A percentile compares a stretch with the other conserved stretches of the same genome.
These are phyloP conservation scores for Theobroma grandiflorum DNA, from an alignment of 441 rosid species.

Conservation along the genomic window DNA sequence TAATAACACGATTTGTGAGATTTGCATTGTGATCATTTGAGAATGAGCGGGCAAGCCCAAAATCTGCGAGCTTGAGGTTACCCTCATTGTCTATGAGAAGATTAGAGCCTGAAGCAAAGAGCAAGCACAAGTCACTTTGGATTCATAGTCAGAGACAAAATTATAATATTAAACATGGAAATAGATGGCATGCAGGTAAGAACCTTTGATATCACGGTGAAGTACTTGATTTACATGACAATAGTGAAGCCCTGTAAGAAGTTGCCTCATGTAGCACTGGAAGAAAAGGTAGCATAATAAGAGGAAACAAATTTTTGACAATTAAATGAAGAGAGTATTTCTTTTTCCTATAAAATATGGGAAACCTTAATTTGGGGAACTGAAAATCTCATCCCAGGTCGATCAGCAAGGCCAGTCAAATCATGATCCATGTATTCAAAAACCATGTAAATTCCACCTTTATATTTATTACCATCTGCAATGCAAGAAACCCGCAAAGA, in stretches of 20 bases:
- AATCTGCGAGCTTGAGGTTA: conserved; percentile 95
- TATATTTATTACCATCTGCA: conserved; percentile 92
- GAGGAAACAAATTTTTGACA: neutral
- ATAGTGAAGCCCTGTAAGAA: conserved; percentile 92
- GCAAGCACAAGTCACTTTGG: conserved; percentile 20
- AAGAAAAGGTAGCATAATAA: conserved; percentile 16
- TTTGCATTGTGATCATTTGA: conserved; percentile 74
- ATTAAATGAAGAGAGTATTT: neutral
- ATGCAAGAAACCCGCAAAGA: neutral
- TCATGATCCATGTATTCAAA: conserved; percentile 99
- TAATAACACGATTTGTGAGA: conserved; percentile 93
- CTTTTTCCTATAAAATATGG: conserved; percentile 2
- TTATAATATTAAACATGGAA: neutral
- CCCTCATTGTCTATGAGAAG: conserved; percentile 97
- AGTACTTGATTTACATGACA: conserved; percentile 95
- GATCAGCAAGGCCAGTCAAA: conserved; percentile 96
- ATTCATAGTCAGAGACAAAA: neutral
- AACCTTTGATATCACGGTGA: conserved; percentile 96
- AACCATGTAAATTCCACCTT: conserved; percentile 96
- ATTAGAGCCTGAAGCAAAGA: conserved; percentile 72
- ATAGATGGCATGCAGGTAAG: conserved; percentile 13
- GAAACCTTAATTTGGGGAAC: conserved; percentile 61
- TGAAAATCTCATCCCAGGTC: conserved; percentile 96
- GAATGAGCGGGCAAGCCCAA: conserved; percentile 90
- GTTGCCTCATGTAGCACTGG: conserved; percentile 96